Percentiles rank a stretch among this genome's conserved stretches.
These are phyloP conservation scores for Alternaria longipes DNA, from an alignment of 2,329 filamentous ascomycete species.

Conservation along the genomic window DNA sequence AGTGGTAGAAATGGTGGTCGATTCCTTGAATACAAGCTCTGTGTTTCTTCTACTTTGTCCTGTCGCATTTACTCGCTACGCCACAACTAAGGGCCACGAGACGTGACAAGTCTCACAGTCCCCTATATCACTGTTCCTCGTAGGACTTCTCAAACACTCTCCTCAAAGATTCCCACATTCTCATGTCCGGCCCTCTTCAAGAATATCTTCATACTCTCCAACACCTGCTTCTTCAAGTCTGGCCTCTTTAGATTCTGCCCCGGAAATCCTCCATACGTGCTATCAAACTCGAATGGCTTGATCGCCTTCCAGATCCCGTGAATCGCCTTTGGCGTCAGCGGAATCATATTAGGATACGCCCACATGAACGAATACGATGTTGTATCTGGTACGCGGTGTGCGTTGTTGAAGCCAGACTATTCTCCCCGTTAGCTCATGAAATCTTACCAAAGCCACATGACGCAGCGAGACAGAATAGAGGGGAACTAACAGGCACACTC, in stretches of 20 bases:
- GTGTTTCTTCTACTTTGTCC: not conserved
- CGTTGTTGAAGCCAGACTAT: constrained; percentile 48
- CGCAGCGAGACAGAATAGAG: not conserved
- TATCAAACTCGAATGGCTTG: constrained; percentile 67
- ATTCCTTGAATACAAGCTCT: not conserved
- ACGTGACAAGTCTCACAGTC: not conserved
- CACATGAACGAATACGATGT: constrained; percentile 75
- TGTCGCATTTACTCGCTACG: not conserved
- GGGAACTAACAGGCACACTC: constrained; percentile 66
- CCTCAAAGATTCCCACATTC: constrained; percentile 52
- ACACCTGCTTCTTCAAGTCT: constrained; percentile 69
- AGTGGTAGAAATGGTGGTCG: not conserved
- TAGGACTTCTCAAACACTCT: constrained; percentile 20
- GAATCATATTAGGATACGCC: constrained; percentile 68
- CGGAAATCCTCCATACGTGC: constrained; percentile 73
- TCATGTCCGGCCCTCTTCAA: constrained; percentile 62
- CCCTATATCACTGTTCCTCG: not conserved
- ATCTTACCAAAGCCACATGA: not conserved
- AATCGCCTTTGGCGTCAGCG: constrained; percentile 70
- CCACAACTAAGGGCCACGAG: not conserved
- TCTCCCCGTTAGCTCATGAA: not conserved
- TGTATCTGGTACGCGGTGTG: constrained; percentile 56
- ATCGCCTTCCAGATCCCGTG: constrained; percentile 75
- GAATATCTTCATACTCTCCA: constrained; percentile 82
- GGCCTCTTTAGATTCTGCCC: constrained; percentile 67